Percentiles rank a stretch among this genome's conserved stretches.
Conservation (phyloP, 2,329 filamentous ascomycete genomes). For the Venturia pyrina region DNA sequence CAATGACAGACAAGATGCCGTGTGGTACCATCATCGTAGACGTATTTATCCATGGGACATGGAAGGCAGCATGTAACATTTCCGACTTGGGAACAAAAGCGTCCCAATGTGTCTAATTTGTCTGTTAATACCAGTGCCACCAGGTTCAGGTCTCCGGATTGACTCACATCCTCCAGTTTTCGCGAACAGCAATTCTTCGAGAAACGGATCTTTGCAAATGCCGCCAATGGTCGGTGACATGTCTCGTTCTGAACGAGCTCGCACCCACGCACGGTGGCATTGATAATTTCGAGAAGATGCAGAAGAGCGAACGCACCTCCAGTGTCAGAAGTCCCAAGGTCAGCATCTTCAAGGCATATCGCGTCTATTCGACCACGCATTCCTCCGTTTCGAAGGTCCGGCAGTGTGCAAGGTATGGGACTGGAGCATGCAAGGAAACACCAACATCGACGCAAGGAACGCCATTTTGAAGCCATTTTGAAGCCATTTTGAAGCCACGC, state of each 20-base stretch:
- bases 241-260: not conserved
- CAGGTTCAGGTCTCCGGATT: not conserved
- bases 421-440: not conserved
- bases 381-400: conserved; percentile 1
- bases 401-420: not conserved
- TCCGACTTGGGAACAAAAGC: conserved; percentile 29
- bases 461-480: not conserved
- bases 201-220: conserved; percentile 9
- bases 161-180: conserved; percentile 8
- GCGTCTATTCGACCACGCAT: not conserved
- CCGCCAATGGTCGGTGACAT: not conserved
- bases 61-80: conserved; percentile 65
- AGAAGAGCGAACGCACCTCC: not conserved
- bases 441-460: conserved; percentile 1
- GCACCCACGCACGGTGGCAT: not conserved
- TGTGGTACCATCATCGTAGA: conserved; percentile 42
- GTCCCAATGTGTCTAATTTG: conserved; percentile 45
- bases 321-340: not conserved
- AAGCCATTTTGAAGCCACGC: not conserved
- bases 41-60: conserved; percentile 72
- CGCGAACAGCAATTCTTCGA: not conserved
- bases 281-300: not conserved
- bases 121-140: conserved; percentile 17
- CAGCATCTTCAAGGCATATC: not conserved
- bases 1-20: conserved; percentile 21